Percentiles rank a stretch among this genome's conserved stretches.
Evolutionary conservation across 1,139 yeast species (phyloP).

Genomic region (Petasospora fabianii): DNA sequence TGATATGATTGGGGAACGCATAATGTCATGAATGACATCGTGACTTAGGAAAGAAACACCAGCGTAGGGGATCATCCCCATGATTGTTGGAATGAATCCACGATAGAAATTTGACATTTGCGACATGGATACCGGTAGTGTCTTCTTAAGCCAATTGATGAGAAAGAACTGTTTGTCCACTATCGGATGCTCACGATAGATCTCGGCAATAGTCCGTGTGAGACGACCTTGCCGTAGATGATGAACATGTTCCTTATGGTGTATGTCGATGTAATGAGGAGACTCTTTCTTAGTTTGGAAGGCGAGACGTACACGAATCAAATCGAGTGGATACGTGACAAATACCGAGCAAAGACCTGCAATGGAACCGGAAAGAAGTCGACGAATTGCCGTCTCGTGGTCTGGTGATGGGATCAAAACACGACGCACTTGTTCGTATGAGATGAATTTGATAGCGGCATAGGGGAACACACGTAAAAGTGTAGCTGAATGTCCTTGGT

Average conservation of each 20-base stretch:
- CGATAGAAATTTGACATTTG: slow-evolving; percentile 73
- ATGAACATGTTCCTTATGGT: slow-evolving; percentile 27
- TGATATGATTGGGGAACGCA: slow-evolving; percentile 55
- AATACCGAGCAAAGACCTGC: slow-evolving; percentile 87
- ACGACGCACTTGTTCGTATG: slow-evolving; percentile 88
- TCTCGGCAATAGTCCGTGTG: slow-evolving; percentile 46
- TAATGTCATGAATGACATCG: slow-evolving; percentile 82
- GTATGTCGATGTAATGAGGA: slow-evolving; percentile 17
- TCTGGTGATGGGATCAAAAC: slow-evolving; percentile 68
- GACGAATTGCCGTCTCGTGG: slow-evolving; percentile 74
- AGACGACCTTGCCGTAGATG: slow-evolving; percentile 48
- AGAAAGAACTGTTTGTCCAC: slow-evolving; percentile 25
- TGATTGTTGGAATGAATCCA: slow-evolving; percentile 89
- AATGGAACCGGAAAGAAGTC: slow-evolving; percentile 85
- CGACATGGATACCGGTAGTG: slow-evolving; percentile 32
- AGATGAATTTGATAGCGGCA: slow-evolving; percentile 96
- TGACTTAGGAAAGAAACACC: slow-evolving; percentile 96
- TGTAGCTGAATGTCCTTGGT: slow-evolving; percentile 95
- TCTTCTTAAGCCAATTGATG: slow-evolving; percentile 23
- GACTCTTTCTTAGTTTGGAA: slow-evolving; percentile 60
- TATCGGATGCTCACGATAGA: slow-evolving; percentile 61
- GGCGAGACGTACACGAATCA: slow-evolving; percentile 87
- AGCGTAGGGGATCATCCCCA: slow-evolving; percentile 97
- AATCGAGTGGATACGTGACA: slow-evolving; percentile 88
- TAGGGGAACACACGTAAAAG: slow-evolving; percentile 89